phyloP scores from a whole-genome alignment of 1,284 basidiomycete species.

The Cryptococcus sp. region DNA sequence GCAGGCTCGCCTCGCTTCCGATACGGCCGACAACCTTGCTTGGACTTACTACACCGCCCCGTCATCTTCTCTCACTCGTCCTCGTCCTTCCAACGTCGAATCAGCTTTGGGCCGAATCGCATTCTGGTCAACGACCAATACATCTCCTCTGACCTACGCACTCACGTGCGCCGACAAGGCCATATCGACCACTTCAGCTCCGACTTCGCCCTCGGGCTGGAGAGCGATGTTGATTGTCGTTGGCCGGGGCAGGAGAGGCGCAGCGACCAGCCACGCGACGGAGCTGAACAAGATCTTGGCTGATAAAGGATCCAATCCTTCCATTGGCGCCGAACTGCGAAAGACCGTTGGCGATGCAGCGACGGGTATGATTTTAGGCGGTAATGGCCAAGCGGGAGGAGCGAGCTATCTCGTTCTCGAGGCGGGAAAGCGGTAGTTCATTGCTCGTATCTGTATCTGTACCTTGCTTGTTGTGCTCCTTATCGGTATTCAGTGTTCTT shows the following conservation, averaged over 20 bases:
- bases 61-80: slow-evolving; percentile 17
- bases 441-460: background rate
- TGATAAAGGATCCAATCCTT: slow-evolving; percentile 58
- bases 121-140: slow-evolving; percentile 36
- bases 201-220: slow-evolving; percentile 24
- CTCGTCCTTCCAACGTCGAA: slow-evolving; percentile 18
- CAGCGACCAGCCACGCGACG: slow-evolving; percentile 59
- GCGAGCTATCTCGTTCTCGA: slow-evolving; percentile 72
- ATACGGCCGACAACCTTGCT: slow-evolving; percentile 54
- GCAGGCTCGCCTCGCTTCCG: slow-evolving; percentile 43
- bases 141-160: slow-evolving; percentile 54
- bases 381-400: slow-evolving; percentile 48
- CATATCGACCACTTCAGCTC: slow-evolving; percentile 18
- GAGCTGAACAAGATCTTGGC: slow-evolving; percentile 69
- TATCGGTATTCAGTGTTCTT: background rate
- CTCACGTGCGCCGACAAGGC: slow-evolving; percentile 58
- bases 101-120: slow-evolving; percentile 33
- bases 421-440: slow-evolving; percentile 51
- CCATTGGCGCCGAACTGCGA: slow-evolving; percentile 64
- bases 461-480: background rate
- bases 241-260: slow-evolving; percentile 69
- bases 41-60: slow-evolving; percentile 48
- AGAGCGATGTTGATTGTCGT: slow-evolving; percentile 63
- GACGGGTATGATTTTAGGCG: slow-evolving; percentile 66
- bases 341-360: slow-evolving; percentile 83